phyloP scores from a whole-genome alignment of 108 stramenopile species.

The Pseudonitzschia pungens region DNA sequence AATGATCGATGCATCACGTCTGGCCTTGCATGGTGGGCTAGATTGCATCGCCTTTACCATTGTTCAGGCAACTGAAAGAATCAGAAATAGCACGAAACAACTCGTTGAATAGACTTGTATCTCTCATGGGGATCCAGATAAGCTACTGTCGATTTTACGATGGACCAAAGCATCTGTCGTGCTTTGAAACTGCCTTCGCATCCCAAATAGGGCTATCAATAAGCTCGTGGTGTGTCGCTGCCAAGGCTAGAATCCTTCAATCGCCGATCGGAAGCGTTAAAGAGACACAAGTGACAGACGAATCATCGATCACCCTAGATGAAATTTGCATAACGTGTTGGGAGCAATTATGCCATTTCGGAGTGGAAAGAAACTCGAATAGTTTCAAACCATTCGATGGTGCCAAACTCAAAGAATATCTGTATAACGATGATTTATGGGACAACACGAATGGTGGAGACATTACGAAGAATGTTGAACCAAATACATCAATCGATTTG shows the following conservation, averaged over 20 bases:
- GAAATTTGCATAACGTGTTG: not conserved
- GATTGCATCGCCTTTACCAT: not conserved
- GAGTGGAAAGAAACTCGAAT: not conserved
- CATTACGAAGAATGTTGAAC: not conserved
- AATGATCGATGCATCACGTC: slow-evolving; percentile 14
- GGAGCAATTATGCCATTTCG: not conserved
- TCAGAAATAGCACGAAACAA: not conserved
- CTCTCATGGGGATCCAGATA: not conserved
- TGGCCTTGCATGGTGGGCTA: slow-evolving; percentile 4
- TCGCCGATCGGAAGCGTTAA: not conserved
- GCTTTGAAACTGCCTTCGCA: slow-evolving; percentile 4
- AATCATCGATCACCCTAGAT: not conserved
- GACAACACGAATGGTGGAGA: too few species aligned
- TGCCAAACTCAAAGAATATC: not conserved
- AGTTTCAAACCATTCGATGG: not conserved
- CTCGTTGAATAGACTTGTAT: not conserved
- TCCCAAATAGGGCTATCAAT: slow-evolving; percentile 3
- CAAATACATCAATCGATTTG: not conserved
- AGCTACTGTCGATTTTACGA: not conserved
- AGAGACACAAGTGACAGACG: not conserved
- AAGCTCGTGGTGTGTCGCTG: not conserved
- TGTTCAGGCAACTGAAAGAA: not conserved
- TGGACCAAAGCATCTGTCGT: not conserved
- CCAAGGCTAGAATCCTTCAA: not conserved
- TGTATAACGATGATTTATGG: not conserved